phyloP scores from a whole-genome alignment of 2,329 filamentous ascomycete species.

The Colletotrichum sp. region DNA sequence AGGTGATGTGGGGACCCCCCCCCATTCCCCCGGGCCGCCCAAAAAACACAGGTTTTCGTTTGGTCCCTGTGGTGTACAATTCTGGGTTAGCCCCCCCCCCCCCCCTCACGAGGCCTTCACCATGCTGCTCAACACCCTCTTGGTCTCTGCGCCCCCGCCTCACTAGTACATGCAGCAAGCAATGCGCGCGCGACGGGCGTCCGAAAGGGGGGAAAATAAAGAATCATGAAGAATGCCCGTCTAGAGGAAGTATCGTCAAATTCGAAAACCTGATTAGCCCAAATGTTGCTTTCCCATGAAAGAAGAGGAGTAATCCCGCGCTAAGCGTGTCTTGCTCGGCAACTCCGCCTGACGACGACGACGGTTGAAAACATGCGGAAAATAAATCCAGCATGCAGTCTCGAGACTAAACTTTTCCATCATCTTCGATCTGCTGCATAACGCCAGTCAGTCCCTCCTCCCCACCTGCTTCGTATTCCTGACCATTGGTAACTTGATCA shows the following conservation, averaged over 20 bases:
- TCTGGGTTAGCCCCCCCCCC: no score
- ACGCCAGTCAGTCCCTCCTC: background rate
- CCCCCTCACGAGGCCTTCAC: background rate
- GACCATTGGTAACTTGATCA: background rate
- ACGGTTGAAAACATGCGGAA: background rate
- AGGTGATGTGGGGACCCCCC: no score
- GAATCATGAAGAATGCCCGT: background rate
- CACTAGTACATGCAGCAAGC: background rate
- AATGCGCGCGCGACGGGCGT: background rate
- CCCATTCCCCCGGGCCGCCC: no score
- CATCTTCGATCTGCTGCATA: background rate
- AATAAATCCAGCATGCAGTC: background rate
- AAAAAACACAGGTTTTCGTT: no score
- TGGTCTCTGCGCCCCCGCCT: background rate
- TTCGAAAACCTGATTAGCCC: background rate
- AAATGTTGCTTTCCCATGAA: background rate
- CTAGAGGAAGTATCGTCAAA: background rate
- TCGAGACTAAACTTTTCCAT: background rate
- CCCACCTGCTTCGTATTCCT: background rate
- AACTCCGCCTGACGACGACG: background rate
- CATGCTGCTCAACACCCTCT: background rate
- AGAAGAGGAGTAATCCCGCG: background rate
- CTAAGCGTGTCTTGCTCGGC: background rate
- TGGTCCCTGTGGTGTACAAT: no score
- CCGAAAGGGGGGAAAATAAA: background rate